A percentile compares a stretch with the other conserved stretches of the same genome.
Evolutionary conservation across 192 early-diverging fungal genomes (phyloP).

Genomic region (Umbelopsis vinacea): DNA sequence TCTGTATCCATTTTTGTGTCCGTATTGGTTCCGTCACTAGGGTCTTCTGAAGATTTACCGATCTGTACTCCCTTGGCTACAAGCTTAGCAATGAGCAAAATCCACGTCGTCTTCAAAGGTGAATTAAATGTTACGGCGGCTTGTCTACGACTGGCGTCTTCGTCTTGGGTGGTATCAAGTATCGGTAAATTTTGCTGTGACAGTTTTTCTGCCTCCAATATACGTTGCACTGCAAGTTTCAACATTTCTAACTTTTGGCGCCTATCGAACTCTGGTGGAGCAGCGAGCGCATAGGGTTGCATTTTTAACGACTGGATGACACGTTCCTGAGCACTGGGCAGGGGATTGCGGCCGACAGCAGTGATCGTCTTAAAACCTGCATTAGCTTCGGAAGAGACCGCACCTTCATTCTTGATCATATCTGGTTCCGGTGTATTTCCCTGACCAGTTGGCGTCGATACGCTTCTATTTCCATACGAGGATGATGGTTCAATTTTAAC

Average conservation of each 20-base stretch:
- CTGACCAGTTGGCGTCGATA: not conserved
- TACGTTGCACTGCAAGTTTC: constrained; percentile 34
- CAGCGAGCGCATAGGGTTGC: constrained; percentile 43
- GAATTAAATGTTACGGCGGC: constrained; percentile 3
- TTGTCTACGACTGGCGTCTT: not conserved
- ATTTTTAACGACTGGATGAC: constrained; percentile 43
- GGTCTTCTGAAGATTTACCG: not conserved
- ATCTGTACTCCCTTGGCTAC: constrained; percentile 8
- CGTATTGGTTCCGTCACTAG: not conserved
- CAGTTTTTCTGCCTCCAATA: constrained; percentile 32
- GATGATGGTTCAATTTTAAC: constrained; percentile 13
- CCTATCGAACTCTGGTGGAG: constrained; percentile 21
- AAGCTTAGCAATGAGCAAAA: constrained; percentile 28
- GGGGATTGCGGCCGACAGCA: not conserved
- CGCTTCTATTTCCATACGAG: not conserved
- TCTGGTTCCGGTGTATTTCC: constrained; percentile 10
- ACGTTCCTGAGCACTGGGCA: constrained; percentile 36
- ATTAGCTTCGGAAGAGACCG: not conserved
- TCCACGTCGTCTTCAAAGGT: constrained; percentile 23
- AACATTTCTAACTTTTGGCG: constrained; percentile 31
- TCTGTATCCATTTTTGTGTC: constrained; percentile 18
- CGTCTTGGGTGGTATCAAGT: not conserved
- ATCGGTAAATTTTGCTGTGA: constrained; percentile 20
- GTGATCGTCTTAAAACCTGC: not conserved
- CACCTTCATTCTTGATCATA: not conserved